A percentile compares a stretch with the other conserved stretches of the same genome.
These are phyloP conservation scores for Cercospora sp. DNA, from an alignment of 2,329 filamentous ascomycete genomes.

Conservation along the genomic window DNA sequence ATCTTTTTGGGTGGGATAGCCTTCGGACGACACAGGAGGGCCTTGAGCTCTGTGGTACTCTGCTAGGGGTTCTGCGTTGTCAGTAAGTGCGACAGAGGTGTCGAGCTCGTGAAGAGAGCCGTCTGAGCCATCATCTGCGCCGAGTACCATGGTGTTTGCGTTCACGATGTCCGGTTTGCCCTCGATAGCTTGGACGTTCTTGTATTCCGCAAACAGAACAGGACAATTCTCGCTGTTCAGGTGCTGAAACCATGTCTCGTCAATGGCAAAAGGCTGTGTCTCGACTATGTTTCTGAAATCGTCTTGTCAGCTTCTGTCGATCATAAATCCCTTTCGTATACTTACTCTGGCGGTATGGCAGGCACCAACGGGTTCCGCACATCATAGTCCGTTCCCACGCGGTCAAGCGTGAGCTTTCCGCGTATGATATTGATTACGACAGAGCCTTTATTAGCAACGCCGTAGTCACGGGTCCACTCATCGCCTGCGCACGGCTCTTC, in stretches of 20 bases:
- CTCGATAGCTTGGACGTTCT: not conserved
- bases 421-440: not conserved
- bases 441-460: not conserved
- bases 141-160: not conserved
- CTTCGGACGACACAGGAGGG: too few species aligned
- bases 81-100: not conserved
- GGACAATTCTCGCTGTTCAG: not conserved
- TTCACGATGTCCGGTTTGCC: too few species aligned
- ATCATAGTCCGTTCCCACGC: not conserved
- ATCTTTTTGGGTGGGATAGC: too few species aligned
- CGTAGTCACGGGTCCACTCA: not conserved
- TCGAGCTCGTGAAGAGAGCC: not conserved
- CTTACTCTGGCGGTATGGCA: not conserved
- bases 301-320: not conserved
- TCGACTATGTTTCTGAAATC: not conserved
- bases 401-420: not conserved
- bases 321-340: not conserved
- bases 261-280: not conserved
- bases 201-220: not conserved
- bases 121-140: not conserved
- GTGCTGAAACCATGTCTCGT: not conserved
- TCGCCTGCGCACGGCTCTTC: not conserved
- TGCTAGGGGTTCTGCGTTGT: not conserved
- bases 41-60: not conserved
- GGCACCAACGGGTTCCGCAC: not conserved